Evolutionary conservation across 768 basidiomycete genomes (phyloP), one percentile per base, ranked within the genome.

Genomic region (Leccinum arenicola): DNA sequence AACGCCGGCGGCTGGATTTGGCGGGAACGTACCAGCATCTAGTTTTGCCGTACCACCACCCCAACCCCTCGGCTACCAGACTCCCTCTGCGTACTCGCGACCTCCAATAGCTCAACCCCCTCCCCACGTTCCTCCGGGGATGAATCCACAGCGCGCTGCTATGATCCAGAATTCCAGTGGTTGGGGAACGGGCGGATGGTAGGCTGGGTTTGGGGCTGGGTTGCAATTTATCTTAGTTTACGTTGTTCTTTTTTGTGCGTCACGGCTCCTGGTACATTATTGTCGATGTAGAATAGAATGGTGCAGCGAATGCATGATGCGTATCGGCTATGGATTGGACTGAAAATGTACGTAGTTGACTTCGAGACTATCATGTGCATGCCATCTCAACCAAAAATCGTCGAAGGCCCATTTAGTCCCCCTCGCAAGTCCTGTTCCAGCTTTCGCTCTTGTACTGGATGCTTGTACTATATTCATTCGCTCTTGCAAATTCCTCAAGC

Each of bases 91-190:
- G 6, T 71, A 68, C 58, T 65, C 73, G 64, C 83, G 83, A 60
- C 75, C 77, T 25, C 70, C 73, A 50, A 65, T 71, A 64, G 74
- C 63, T 73, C 78, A 63, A 73, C 78, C 55, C 70, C 80, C 78
- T 23, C 73, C 80, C 31, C 68, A 75, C 58, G 70, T 75, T 55
- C 83, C 88, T 21, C 76, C 83, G 6, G 84, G 84, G 14, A 83
- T 89, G 76, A 85, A 89, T 66, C 84, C 86, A 48, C 80, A 80
- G 54, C 84, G 87, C 45, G 82, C 87, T 29, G 82, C 86, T 15
- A 79, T 86, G 80, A 79, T 89, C 54, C 85, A 88, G 66, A 76
- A 80, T 52, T 66, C 70, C 2, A 71, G 70, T 8, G 72, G 76
- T 38, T 80, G 77, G 77, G 68, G 68, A 33, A 52, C 66, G 40